Base-by-base conservation (phyloP, 2,329 filamentous ascomycete genomes). In the Colletotrichum sublineola region DNA sequence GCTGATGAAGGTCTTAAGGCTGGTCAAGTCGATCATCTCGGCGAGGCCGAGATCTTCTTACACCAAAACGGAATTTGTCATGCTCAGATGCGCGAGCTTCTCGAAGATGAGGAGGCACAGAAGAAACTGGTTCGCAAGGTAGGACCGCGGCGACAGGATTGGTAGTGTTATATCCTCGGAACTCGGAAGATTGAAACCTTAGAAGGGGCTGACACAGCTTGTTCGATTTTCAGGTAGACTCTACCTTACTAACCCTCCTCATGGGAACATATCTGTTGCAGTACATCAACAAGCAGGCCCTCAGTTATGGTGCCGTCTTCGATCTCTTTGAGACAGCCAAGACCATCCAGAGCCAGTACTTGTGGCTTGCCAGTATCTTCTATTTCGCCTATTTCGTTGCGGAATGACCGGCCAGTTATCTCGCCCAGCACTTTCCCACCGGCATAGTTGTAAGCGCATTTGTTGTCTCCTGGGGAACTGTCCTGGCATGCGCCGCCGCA, bases 31-130 rank as follows among this genome's bases (percentile, higher is more conserved):
- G 52, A 73, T 73, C 80, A 84, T 24, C 82, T 87, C 20, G 86
- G 88, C 72, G 83, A 85, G 68, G 84, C 83, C 6, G 85, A 85
- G 61, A 74, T 85, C 50, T 88, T 87, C 72, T 81, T 88, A 0
- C 82, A 81, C n/a, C 78, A 86, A 50, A 80, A 87, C 77, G 83
- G 83, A 67, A 82, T 86, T 73, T 82, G 79, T 5, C 77, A 81
- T n/a, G 78, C 81, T 5, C 81, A 84, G 40, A 76, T 87, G 5
- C 79, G 83, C 14, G 81, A 82, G 29, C 78, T 88, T 11, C 78
- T 88, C 1, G 75, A 81, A 33, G 86, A 88, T 71, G 75, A 81
- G 24, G 71, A 73, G 7, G 62, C 71, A 7, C 74, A 76, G 67
- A 77, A 78, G 56, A 72, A 64, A 46, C 52, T 68, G 1, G 65